Percentiles rank a stretch among this genome's conserved stretches.
Conservation (phyloP, 257 asterid genomes). For the Primulina tabacum region DNA sequence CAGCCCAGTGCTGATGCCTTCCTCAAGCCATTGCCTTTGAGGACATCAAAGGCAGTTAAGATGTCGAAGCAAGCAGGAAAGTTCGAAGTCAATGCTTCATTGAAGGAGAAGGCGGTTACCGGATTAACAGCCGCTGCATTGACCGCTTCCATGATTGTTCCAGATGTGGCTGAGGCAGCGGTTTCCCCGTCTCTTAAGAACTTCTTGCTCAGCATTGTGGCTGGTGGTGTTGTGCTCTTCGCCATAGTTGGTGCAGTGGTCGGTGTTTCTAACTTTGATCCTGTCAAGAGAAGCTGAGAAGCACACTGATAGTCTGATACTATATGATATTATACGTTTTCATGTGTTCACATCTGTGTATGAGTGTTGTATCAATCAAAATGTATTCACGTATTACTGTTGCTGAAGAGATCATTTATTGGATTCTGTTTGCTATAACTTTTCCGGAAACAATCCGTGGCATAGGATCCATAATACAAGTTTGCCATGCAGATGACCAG, state of each 20-base stretch:
- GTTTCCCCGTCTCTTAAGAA: slow-evolving; percentile 78
- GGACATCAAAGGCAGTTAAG: slow-evolving; percentile 34
- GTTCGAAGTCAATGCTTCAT: slow-evolving; percentile 58
- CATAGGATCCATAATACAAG: background rate
- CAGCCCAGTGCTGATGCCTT: slow-evolving; percentile 39
- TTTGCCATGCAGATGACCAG: background rate
- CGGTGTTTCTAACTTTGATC: slow-evolving; percentile 83
- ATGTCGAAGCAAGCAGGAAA: slow-evolving; percentile 39
- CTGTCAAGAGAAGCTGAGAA: slow-evolving; percentile 70
- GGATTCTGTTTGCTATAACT: slow-evolving; percentile 17
- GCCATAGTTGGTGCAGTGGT: slow-evolving; percentile 61
- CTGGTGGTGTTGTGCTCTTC: slow-evolving; percentile 71
- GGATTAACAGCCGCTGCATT: slow-evolving; percentile 80
- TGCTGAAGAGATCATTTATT: slow-evolving; percentile 28
- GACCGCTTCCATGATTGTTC: slow-evolving; percentile 67
- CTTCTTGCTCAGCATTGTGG: slow-evolving; percentile 76
- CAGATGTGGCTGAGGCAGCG: slow-evolving; percentile 81
- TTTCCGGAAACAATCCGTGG: slow-evolving; percentile 19
- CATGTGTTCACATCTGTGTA: slow-evolving; percentile 31
- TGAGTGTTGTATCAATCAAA: slow-evolving; percentile 35
- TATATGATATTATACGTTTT: slow-evolving; percentile 15
- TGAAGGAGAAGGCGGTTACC: slow-evolving; percentile 70
- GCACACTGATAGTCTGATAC: background rate
- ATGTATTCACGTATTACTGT: slow-evolving; percentile 25
- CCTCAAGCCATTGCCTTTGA: slow-evolving; percentile 54